Evolutionary conservation across 2,329 filamentous ascomycete species (phyloP).

Genomic region (Falciphora oryzae): DNA sequence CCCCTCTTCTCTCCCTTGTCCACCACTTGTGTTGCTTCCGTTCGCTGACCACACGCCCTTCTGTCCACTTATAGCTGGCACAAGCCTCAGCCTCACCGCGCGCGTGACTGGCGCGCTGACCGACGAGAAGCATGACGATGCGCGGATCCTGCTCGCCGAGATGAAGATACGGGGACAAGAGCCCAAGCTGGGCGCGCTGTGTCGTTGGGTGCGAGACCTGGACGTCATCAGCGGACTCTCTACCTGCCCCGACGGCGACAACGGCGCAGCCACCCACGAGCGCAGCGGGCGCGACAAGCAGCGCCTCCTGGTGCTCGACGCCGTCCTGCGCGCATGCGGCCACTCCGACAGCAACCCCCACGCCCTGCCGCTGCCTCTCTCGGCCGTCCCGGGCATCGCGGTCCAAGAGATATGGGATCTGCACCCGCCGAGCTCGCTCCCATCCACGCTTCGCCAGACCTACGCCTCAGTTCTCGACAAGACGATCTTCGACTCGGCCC

Average conservation of each 20-base stretch:
- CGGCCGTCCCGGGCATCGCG: slow-evolving; percentile 37
- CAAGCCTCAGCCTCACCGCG: slow-evolving; percentile 58
- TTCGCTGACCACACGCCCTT: not conserved
- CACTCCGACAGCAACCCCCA: slow-evolving; percentile 46
- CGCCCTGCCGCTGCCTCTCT: slow-evolving; percentile 26
- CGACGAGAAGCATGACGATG: slow-evolving; percentile 61
- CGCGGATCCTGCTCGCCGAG: slow-evolving; percentile 59
- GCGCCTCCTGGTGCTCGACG: slow-evolving; percentile 56
- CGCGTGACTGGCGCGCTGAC: slow-evolving; percentile 60
- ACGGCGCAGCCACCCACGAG: slow-evolving; percentile 20
- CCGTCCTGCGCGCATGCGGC: slow-evolving; percentile 57
- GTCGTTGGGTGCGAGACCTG: slow-evolving; percentile 66
- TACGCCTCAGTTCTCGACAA: slow-evolving; percentile 55
- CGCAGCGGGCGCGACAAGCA: slow-evolving; percentile 45
- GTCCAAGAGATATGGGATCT: slow-evolving; percentile 55
- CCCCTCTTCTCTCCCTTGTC: not conserved
- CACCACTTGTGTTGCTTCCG: not conserved
- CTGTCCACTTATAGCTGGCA: slow-evolving; percentile 22
- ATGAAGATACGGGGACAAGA: slow-evolving; percentile 62
- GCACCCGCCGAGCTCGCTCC: slow-evolving; percentile 32
- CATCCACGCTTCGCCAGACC: slow-evolving; percentile 32
- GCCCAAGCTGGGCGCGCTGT: slow-evolving; percentile 62
- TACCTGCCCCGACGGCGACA: slow-evolving; percentile 42
- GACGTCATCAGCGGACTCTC: slow-evolving; percentile 63
- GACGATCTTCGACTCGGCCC: slow-evolving; percentile 40